Base-by-base conservation (phyloP, 805 yeast genomes). In the Candida coquimbonensis region DNA sequence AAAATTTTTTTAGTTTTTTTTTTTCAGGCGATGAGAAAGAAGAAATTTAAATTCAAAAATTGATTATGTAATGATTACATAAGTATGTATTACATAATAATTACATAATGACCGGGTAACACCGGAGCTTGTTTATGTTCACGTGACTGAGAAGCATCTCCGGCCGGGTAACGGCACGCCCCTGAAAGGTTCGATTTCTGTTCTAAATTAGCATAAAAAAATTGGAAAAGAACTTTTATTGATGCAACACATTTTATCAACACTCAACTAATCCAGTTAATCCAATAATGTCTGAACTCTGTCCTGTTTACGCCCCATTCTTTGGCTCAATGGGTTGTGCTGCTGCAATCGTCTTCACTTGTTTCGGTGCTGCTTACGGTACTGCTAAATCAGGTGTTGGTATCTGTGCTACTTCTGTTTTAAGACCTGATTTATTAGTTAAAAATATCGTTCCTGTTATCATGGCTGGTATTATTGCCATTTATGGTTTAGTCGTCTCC, bases 271-370 rank as follows among this genome's bases (percentile, higher is more conserved):
- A 38, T 29, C 5, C 26, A 13, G 31, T 27, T 29, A 21, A 14
- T 16, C 14, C 7, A 14, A 36, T 21, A 42, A 40, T 41, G 44
- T 38, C 48, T 25, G 48, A 56, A 59, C 60, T 40, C 55, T 39
- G 72, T 59, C 69, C 73, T 39, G 71, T 67, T 49, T 64, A 66
- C 55, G 73, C 78, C 68, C 99, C 99, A 67, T 93, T 93, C 78
- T 93, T 93, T 70, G 99, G 99, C 63, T 91, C 97, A 57, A 87
- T 93, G 65, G 99, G 99, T 67, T 95, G 99, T 78, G 96, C 99
- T 49, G 88, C 98, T 45, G 97, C 99, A 68, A 93, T 93, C 65
- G 88, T 95, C 64, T 93, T 93, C 81, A 90, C 99, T 68, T 88
- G 96, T 66, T 88, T 90, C 67, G 99, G 99, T 75, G 98, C 99